A percentile compares a stretch with the other conserved stretches of the same genome.
These are phyloP conservation scores for Drechslera avenae DNA, from an alignment of 2,329 filamentous ascomycete genomes.

Conservation along the genomic window DNA sequence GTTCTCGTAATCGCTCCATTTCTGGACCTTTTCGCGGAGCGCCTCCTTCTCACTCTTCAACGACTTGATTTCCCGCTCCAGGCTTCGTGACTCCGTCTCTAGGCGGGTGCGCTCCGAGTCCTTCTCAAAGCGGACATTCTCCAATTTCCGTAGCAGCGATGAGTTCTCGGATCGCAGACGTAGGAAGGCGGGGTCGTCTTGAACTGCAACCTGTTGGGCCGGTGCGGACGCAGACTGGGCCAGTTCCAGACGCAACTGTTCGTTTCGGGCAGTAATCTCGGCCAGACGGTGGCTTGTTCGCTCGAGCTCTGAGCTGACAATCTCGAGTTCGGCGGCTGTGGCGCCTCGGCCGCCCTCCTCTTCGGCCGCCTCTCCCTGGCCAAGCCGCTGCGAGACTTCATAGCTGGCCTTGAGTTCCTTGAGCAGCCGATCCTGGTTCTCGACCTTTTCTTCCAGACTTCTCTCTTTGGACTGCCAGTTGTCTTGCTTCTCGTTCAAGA, in stretches of 20 bases:
- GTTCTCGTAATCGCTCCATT: slow-evolving; percentile 93
- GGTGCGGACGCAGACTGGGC: slow-evolving; percentile 82
- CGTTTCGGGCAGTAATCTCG: slow-evolving; percentile 91
- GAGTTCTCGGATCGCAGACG: slow-evolving; percentile 92
- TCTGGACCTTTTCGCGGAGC: slow-evolving; percentile 80
- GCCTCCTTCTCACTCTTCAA: slow-evolving; percentile 80
- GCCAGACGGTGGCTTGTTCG: slow-evolving; percentile 84
- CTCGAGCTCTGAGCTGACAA: slow-evolving; percentile 89
- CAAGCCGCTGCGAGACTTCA: slow-evolving; percentile 90
- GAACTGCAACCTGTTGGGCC: slow-evolving; percentile 66
- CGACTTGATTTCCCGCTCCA: slow-evolving; percentile 77
- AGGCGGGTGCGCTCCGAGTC: slow-evolving; percentile 78
- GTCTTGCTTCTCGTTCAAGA: slow-evolving; percentile 89
- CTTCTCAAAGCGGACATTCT: slow-evolving; percentile 80
- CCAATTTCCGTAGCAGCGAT: slow-evolving; percentile 84
- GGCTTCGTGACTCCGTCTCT: slow-evolving; percentile 74
- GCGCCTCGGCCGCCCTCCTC: slow-evolving; percentile 66
- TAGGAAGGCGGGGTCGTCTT: slow-evolving; percentile 89
- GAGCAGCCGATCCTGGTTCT: slow-evolving; percentile 88
- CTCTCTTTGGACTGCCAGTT: slow-evolving; percentile 97
- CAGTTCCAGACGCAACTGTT: slow-evolving; percentile 87
- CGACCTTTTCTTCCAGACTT: slow-evolving; percentile 87
- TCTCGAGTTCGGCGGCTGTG: slow-evolving; percentile 88
- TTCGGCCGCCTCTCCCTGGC: slow-evolving; percentile 69
- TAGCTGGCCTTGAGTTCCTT: slow-evolving; percentile 97